Conservation (phyloP, 2,329 filamentous ascomycete species). For the Alternaria brassicae region DNA sequence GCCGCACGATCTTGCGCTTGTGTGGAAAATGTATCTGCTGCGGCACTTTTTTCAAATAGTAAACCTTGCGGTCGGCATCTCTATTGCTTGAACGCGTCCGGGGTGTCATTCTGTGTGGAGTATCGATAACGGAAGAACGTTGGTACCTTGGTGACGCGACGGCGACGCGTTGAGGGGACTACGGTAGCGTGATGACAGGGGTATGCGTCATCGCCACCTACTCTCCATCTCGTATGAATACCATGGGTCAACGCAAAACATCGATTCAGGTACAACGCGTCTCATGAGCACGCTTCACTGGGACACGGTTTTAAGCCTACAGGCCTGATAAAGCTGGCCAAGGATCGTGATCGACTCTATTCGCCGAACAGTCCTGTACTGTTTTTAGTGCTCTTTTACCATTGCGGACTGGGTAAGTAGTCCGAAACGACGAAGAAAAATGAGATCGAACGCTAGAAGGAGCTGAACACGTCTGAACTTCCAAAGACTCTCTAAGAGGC, state of each 20-base stretch:
- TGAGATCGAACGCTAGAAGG: accelerated
- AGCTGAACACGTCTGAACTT: not conserved
- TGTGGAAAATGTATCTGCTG: conserved; percentile 42
- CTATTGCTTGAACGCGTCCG: conserved; percentile 38
- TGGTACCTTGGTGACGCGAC: conserved; percentile 21
- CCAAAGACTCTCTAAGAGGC: not conserved
- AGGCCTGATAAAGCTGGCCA: no score
- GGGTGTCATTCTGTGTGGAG: conserved; percentile 35
- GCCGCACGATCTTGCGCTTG: conserved; percentile 37
- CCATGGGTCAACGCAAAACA: not conserved
- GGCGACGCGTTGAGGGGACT: conserved; percentile 33
- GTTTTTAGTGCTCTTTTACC: not conserved
- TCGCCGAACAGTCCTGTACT: not conserved
- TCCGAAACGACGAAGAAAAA: not conserved
- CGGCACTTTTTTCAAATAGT: conserved; percentile 42
- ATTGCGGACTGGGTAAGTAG: not conserved
- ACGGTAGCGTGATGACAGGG: conserved; percentile 19
- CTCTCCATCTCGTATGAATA: not conserved
- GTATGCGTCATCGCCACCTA: conserved; percentile 11
- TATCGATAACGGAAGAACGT: conserved; percentile 1
- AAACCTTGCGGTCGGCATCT: conserved; percentile 35
- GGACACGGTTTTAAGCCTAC: no score
- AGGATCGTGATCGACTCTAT: not conserved
- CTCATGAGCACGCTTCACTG: no score
- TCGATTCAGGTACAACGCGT: not conserved